Evolutionary conservation across 2,329 filamentous ascomycete species (phyloP), one percentile per base, ranked within the genome.

Genomic region (Coleophoma crateriformis): DNA sequence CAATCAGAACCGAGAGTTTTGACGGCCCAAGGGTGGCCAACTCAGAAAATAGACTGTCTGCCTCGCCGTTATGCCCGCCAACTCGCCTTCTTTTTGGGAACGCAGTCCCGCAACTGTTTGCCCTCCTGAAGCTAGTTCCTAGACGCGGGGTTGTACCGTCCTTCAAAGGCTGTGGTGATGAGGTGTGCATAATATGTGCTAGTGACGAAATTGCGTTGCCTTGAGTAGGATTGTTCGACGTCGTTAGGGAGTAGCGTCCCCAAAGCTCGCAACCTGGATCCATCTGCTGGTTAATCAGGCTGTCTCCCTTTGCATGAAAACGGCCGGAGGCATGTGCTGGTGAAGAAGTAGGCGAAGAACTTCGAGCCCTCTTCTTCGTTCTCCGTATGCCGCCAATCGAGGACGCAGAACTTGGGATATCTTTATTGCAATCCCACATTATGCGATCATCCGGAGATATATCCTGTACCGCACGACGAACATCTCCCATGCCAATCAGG

Each of bases 231-330:
- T 50, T 50, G 50, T 60, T 60, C 11, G 71, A 58, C 22, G 55
- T 66, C 40, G 75, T 66, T 17, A 81, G 67, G 35, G 85, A 79
- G 62, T 88, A 90, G 47, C 85, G 82, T 58, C 87, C 87, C 88
- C 88, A 92, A 2, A 91, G 68, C 55, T 91, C 86, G 33, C 85
- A 68, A 2, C 85, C 86, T 35, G 88, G 85, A 60, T 91, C 87
- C 33, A 82, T 77, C 55, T 85, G 80, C 12, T 84, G 84, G 58
- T 87, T 27, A 27, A 10, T 81, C 53, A 84, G 70, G 0, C 75
- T 61, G 38, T 55, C 52, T 33, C 32, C 44, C 47, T 46, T 60
- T 3, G 44, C 15, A 33, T 50, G 42, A 41, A 63, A 61, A 47
- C 68, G 66, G 44, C 65, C 67, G 3, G 69, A 69, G 39, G 58